Evolutionary conservation across 2,329 filamentous ascomycete species (phyloP).

Genomic region (Tolypocladium sp.): DNA sequence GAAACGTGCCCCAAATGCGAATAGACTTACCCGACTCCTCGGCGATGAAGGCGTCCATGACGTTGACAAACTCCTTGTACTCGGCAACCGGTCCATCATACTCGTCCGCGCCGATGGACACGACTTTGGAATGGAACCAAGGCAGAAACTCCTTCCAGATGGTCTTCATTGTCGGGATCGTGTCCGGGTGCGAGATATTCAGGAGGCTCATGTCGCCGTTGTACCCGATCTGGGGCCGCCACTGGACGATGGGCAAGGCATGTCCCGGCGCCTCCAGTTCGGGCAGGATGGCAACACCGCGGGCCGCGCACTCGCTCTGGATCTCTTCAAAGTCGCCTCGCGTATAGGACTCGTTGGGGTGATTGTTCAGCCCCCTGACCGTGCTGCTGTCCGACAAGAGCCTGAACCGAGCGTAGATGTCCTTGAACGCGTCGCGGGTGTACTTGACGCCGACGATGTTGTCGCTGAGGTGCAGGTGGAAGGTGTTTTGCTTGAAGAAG

Average conservation of each 20-base stretch:
- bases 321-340: conserved; percentile 40
- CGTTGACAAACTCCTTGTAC: conserved; percentile 38
- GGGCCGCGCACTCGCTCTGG: conserved; percentile 39
- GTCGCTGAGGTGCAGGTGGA: conserved; percentile 50
- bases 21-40: conserved; percentile 31
- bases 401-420: conserved; percentile 46
- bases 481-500: conserved; percentile 51
- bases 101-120: conserved; percentile 48
- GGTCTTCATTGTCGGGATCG: conserved; percentile 37
- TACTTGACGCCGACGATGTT: conserved; percentile 34
- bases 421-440: conserved; percentile 19
- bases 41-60: conserved; percentile 34
- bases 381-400: conserved; percentile 38
- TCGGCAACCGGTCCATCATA: conserved; percentile 36
- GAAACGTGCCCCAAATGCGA: conserved; percentile 42
- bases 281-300: conserved; percentile 48
- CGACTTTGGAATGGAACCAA: conserved; percentile 45
- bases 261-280: conserved; percentile 54
- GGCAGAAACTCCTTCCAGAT: conserved; percentile 45
- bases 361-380: conserved; percentile 38
- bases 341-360: conserved; percentile 46
- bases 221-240: conserved; percentile 46
- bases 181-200: conserved; percentile 34
- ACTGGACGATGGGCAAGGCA: conserved; percentile 45
- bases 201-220: conserved; percentile 37